phyloP scores from a whole-genome alignment of 805 yeast genomes.

The Metschnikowia kofuensis region DNA sequence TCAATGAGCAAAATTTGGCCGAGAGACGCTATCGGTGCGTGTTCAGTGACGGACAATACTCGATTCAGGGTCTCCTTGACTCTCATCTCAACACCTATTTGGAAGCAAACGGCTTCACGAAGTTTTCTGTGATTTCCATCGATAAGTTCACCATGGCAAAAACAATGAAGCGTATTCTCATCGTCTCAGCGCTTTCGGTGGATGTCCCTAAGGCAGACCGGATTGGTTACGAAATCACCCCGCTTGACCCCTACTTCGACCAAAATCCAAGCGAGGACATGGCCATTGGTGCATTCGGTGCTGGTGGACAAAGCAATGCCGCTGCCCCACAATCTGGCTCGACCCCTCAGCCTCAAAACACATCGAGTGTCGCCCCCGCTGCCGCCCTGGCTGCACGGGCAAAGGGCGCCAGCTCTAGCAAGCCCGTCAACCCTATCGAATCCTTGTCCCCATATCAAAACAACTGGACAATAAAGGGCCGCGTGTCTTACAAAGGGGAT shows the following conservation, averaged over 20 bases:
- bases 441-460: constrained; percentile 88
- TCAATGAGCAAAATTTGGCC: constrained; percentile 21
- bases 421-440: constrained; percentile 66
- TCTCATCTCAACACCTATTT: constrained; percentile 42
- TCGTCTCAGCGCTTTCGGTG: constrained; percentile 47
- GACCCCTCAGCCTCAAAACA: constrained; percentile 10
- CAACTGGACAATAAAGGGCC: constrained; percentile 89
- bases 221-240: constrained; percentile 33
- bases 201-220: constrained; percentile 36
- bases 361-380: constrained; percentile 16
- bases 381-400: constrained; percentile 4
- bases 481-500: constrained; percentile 86
- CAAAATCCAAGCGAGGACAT: constrained; percentile 56
- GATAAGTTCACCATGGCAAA: constrained; percentile 44
- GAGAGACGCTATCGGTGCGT: constrained; percentile 33
- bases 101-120: constrained; percentile 43
- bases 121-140: constrained; percentile 41
- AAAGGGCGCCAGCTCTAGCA: constrained; percentile 4
- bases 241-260: constrained; percentile 56
- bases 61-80: constrained; percentile 37
- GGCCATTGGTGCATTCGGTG: constrained; percentile 12
- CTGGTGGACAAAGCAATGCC: too few species aligned
- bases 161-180: constrained; percentile 46
- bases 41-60: constrained; percentile 38
- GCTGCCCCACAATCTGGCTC: constrained; percentile 2